Evolutionary conservation across 192 early-diverging fungal genomes (phyloP).

Genomic region (Thamnidium elegans): DNA sequence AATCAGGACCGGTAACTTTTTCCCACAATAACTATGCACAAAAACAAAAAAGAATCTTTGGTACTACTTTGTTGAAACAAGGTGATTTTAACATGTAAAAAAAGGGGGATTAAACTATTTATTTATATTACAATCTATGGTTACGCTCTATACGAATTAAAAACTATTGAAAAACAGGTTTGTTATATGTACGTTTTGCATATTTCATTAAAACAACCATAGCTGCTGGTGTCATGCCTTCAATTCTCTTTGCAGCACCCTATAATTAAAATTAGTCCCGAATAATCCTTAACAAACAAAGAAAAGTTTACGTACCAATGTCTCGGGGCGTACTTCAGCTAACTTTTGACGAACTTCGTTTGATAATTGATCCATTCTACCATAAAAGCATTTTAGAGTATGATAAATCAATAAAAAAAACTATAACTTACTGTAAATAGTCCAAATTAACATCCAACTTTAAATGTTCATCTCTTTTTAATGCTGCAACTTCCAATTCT

Average conservation of each 20-base stretch:
- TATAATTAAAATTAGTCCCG: slow-evolving; percentile 25
- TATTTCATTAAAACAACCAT: slow-evolving; percentile 67
- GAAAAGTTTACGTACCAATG: slow-evolving; percentile 43
- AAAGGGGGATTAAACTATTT: no score
- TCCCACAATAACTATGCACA: no score
- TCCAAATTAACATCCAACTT: slow-evolving; percentile 61
- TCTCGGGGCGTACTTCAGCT: slow-evolving; percentile 46
- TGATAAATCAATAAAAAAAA: slow-evolving; percentile 1
- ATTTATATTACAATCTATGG: no score
- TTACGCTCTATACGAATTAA: no score
- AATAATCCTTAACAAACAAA: no score
- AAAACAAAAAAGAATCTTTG: no score
- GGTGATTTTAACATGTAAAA: no score
- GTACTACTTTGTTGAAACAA: no score
- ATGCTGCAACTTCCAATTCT: slow-evolving; percentile 54
- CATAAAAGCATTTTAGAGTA: not conserved
- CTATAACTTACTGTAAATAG: slow-evolving; percentile 49
- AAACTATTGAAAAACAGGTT: not conserved
- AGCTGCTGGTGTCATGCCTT: slow-evolving; percentile 76
- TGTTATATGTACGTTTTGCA: slow-evolving; percentile 40
- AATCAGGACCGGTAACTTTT: no score
- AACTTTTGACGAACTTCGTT: slow-evolving; percentile 57
- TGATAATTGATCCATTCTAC: slow-evolving; percentile 52
- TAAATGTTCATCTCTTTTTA: slow-evolving; percentile 67
- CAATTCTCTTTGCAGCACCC: slow-evolving; percentile 77